Base-by-base conservation (phyloP, 345 rosid genomes). In the Citrus inodora region DNA sequence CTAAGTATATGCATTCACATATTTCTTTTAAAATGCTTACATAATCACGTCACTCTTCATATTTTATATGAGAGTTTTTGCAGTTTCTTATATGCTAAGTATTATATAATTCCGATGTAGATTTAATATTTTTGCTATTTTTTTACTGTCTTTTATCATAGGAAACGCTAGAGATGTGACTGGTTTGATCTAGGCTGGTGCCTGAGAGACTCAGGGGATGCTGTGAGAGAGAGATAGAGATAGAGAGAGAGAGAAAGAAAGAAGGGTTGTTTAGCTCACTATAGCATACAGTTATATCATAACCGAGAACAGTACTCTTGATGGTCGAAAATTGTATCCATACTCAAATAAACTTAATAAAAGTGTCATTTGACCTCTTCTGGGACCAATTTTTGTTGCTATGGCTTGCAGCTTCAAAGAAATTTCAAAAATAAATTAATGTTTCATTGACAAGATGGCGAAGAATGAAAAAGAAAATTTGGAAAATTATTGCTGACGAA, bases 401-500 rank as follows among this genome's bases (percentile, higher is more conserved):
- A 22, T 10, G 53, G 64, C 76, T 27, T 56, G 60, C 32, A 76
- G 24, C 5, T 46, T 48, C 6, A 24, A 74, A 60, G 24, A 60
- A 60, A 74, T 58, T 63, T 48, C 4, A 2, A 27, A 30, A 30
- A 38, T 6, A 53, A 17, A 55, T 25, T 33, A 55, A 27, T 7
- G 38, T 10, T 25, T 38, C 11, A 71, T 53, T 28, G 21, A 10
- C 5, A 46, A 19, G 38, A 48, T 11, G 7, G 13, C 22, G 32
- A 33, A 28, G 27, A 21, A 25, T 17, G 25, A 24, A 46, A 73
- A 62, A 27, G 17, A n/a, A 24, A 63, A 64, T 28, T 14, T 37
- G 59, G 59, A 62, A 66, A 16, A 51, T 76, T 83, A 88, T 46
- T 81, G 86, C 56, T 89, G 90, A 60, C 91, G 95, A 40, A 89